Evolutionary conservation across 345 rosid species (phyloP).

Genomic region (Eucalyptus pauciflora): DNA sequence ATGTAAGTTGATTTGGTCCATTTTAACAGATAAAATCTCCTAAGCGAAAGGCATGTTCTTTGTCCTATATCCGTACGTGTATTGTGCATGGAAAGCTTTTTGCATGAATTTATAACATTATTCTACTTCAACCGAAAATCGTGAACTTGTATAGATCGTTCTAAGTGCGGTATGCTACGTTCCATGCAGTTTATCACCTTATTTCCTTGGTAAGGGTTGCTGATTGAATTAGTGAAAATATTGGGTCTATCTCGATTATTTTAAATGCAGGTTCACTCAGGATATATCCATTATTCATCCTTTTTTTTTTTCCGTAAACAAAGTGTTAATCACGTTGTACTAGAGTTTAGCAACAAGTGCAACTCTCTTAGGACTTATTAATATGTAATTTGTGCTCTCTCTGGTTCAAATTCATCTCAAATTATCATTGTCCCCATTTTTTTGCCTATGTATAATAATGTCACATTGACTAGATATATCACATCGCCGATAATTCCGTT

Average conservation of each 20-base stretch:
- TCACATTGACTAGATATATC: background rate
- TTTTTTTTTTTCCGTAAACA: background rate
- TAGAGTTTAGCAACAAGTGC: background rate
- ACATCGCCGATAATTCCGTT: background rate
- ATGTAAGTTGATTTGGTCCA: background rate
- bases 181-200: background rate
- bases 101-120: background rate
- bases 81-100: background rate
- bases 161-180: background rate
- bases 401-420: background rate
- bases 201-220: background rate
- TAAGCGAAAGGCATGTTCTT: background rate
- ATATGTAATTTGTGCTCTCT: background rate
- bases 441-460: background rate
- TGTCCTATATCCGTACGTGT: background rate
- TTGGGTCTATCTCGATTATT: background rate
- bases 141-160: background rate
- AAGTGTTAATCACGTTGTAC: background rate
- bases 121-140: background rate
- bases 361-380: background rate
- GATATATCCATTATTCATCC: background rate
- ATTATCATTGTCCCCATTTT: background rate
- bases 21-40: background rate
- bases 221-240: background rate
- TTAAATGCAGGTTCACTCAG: background rate